Percentiles rank a stretch among this genome's conserved stretches.
These are phyloP conservation scores for Teratosphaeria viscida DNA, from an alignment of 2,329 filamentous ascomycete species.

Conservation along the genomic window DNA sequence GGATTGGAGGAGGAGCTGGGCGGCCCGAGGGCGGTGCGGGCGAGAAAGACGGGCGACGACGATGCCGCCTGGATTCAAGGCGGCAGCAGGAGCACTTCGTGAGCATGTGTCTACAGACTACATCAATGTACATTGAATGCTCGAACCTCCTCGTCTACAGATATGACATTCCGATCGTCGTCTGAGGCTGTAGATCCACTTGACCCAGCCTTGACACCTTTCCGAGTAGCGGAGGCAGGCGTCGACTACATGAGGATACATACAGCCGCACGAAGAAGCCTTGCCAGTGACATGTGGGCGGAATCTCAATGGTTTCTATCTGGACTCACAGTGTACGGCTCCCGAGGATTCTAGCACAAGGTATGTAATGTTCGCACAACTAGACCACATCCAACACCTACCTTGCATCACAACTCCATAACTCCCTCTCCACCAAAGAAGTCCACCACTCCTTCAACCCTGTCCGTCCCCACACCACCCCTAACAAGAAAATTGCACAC, in stretches of 20 bases:
- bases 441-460: neutral
- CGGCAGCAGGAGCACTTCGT: neutral
- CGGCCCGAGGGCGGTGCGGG: slow-evolving; percentile 22
- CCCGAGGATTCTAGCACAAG: no score
- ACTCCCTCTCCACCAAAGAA: no score
- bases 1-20: slow-evolving; percentile 40
- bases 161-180: neutral
- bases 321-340: no score
- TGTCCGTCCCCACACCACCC: neutral
- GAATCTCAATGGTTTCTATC: no score
- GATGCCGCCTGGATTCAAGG: slow-evolving; percentile 3
- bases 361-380: no score
- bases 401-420: no score
- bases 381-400: no score
- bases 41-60: slow-evolving; percentile 3
- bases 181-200: no score
- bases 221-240: no score
- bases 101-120: neutral
- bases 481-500: neutral
- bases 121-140: neutral
- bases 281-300: no score
- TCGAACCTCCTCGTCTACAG: neutral
- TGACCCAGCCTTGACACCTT: neutral
- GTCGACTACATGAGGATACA: no score
- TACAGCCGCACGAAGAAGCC: no score